Base-by-base conservation (phyloP, 1,284 basidiomycete species). In the Pholiota adiposa region DNA sequence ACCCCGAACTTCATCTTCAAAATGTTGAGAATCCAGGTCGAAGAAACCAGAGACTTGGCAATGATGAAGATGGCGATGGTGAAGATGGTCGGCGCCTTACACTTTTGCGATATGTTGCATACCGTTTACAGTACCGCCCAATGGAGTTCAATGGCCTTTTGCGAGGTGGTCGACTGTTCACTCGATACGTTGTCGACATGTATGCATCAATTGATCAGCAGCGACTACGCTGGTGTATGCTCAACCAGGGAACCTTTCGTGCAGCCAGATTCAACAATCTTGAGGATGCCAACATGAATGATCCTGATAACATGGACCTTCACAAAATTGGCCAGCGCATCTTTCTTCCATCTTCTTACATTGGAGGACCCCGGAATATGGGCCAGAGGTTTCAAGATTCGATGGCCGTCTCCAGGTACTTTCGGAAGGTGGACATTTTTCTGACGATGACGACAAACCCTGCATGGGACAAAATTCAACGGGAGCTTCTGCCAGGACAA, bases 381-480 rank as follows among this genome's bases (percentile, higher is more conserved):
- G 59, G 71, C 1, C 75, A 82, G 56, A 60, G 67, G 0, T 78
- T 72, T 54, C 80, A 83, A 51, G 80, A 84, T 62, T 66, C 79
- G 0, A 74, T 83, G 68, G 79, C 80, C 0, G 68, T 82, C 18
- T 72, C 73, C 2, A 65, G 73, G 0, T 61, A 67, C 27, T 76
- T 66, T 48, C 56, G 66, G 1, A 71, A 73, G 14, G 70, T 76
- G 3, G 77, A 81, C 60, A 62, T 82, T 3, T 82, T 83, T 61
- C 67, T 83, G 2, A 84, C 81, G 0, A 73, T 82, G 59, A 84
- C 81, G 3, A 71, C 74, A 1, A 84, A 84, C 70, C 77, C 76
- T 0, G 61, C 68, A 0, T 84, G 80, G 81, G 61, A 63, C 1
- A 82, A 86, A 53, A 79, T 85, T 5, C 40, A 43, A 1, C 33